A percentile compares a stretch with the other conserved stretches of the same genome.
Conservation (phyloP, 2,329 filamentous ascomycete species). For the Pseudomassariella vexata region DNA sequence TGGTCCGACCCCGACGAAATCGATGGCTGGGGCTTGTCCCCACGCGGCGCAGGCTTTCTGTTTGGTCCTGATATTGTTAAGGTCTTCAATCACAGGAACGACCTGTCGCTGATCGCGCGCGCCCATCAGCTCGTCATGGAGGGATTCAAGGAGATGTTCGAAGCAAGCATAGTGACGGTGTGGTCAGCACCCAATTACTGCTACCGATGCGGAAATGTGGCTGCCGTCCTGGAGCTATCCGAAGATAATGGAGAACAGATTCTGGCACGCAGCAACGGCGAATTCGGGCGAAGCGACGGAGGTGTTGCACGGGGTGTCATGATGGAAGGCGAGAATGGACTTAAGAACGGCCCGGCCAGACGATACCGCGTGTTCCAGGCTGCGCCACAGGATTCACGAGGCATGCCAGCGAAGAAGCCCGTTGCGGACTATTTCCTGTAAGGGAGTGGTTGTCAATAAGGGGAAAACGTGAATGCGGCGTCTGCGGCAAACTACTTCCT, state of each 20-base stretch:
- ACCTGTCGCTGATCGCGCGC: conserved; percentile 83
- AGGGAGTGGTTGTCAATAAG: too few species aligned
- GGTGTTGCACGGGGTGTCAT: conserved; percentile 36
- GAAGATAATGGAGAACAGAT: conserved; percentile 75
- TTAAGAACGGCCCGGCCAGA: conserved; percentile 67
- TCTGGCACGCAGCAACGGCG: conserved; percentile 67
- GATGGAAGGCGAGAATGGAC: conserved; percentile 38
- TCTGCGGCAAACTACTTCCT: too few species aligned
- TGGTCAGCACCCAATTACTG: conserved; percentile 98
- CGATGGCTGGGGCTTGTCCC: conserved; percentile 91
- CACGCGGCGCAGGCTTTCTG: conserved; percentile 88
- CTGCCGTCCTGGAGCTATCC: conserved; percentile 85
- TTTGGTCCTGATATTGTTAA: conserved; percentile 96
- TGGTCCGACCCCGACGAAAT: conserved; percentile 99
- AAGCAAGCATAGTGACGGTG: conserved; percentile 92
- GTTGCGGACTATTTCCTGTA: conserved; percentile 93
- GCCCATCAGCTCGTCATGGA: conserved; percentile 99
- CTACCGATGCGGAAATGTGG: conserved; percentile 93
- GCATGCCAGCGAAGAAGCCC: conserved; percentile 98
- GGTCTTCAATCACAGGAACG: conserved; percentile 90
- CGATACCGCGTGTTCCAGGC: conserved; percentile 95
- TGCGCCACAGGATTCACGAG: conserved; percentile 88
- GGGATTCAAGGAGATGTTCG: conserved; percentile 99
- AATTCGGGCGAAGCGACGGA: conserved; percentile 50
- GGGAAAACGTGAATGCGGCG: too few species aligned